phyloP scores from a whole-genome alignment of 1,284 basidiomycete genomes.

The Naganishia albida region DNA sequence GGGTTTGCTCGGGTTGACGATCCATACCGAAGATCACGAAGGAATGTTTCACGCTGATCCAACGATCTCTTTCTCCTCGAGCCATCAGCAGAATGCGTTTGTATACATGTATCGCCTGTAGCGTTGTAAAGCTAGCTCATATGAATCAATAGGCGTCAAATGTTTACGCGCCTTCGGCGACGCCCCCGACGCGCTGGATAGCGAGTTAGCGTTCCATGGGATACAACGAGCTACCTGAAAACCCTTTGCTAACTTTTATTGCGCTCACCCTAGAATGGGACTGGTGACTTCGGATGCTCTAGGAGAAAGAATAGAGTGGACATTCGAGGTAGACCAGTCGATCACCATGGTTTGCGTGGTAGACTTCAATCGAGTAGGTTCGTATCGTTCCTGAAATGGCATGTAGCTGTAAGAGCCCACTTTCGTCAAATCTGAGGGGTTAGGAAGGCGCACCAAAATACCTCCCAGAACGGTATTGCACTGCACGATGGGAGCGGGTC shows the following conservation, averaged over 20 bases:
- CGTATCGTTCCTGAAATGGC: background rate
- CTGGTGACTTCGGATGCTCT: slow-evolving; percentile 9
- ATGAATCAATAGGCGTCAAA: background rate
- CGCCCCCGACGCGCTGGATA: background rate
- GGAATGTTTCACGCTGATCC: background rate
- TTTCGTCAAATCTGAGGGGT: background rate
- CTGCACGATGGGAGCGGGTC: background rate
- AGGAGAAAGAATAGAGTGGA: slow-evolving; percentile 8
- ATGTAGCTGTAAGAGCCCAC: too few species aligned
- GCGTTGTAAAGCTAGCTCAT: slow-evolving; percentile 3
- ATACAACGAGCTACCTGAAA: too few species aligned
- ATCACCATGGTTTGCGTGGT: slow-evolving; percentile 21
- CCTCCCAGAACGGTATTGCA: slow-evolving; percentile 6
- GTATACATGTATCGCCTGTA: background rate
- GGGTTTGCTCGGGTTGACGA: background rate
- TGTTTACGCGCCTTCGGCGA: too few species aligned
- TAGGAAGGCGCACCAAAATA: background rate
- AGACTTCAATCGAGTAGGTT: slow-evolving; percentile 10
- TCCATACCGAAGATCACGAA: background rate
- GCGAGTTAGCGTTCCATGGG: background rate
- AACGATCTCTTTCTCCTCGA: background rate
- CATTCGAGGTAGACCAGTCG: slow-evolving; percentile 22
- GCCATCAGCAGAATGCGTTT: background rate
- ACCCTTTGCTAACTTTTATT: too few species aligned
- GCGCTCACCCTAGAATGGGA: background rate